Evolutionary conservation across 257 asterid species (phyloP).

Genomic region (Knoxia roxburghii): DNA sequence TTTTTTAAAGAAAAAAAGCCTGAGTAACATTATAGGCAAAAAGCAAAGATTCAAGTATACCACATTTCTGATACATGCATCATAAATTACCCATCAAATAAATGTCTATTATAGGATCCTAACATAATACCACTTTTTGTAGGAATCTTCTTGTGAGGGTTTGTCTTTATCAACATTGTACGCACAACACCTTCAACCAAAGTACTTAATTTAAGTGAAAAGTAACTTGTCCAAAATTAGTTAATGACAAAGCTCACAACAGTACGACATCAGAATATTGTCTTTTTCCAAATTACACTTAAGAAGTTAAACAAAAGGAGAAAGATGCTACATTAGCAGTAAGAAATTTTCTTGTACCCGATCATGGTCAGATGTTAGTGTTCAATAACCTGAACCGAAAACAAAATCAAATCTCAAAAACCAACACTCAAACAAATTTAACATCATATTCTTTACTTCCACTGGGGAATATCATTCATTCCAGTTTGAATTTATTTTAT

Average conservation of each 20-base stretch:
- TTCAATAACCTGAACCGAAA: neutral
- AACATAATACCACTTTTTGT: neutral
- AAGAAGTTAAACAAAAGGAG: neutral
- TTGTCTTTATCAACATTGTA: too few species aligned
- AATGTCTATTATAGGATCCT: neutral
- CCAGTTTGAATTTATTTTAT: neutral
- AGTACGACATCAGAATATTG: neutral
- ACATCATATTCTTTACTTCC: neutral
- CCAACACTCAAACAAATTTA: neutral
- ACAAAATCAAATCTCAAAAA: neutral
- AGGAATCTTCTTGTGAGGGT: neutral
- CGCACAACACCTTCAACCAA: too few species aligned
- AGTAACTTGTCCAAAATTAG: neutral
- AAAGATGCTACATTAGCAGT: neutral
- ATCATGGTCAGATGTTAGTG: neutral
- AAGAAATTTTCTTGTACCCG: neutral
- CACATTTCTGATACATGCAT: neutral
- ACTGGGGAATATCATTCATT: neutral
- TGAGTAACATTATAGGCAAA: neutral
- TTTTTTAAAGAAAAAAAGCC: too few species aligned
- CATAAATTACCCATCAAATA: neutral
- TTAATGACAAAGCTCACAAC: neutral
- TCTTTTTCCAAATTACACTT: neutral
- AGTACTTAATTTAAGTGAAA: neutral
- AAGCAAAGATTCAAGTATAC: neutral